Percentiles rank a stretch among this genome's conserved stretches.
Conservation (phyloP, 441 rosid genomes). For the Kokia cookei region DNA sequence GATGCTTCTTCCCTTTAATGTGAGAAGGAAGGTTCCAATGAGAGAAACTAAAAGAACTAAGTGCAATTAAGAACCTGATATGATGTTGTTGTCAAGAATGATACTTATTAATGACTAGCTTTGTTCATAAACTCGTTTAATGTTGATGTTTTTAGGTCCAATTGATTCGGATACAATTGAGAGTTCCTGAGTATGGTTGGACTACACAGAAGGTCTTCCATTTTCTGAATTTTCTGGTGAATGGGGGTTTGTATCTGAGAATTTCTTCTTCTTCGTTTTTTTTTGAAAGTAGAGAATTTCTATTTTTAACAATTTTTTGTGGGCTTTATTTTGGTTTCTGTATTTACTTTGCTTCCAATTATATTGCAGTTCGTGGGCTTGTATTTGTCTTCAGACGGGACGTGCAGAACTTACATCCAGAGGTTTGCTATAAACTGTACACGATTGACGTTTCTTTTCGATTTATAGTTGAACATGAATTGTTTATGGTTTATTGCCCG, state of each 20-base stretch:
- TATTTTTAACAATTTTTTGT: not conserved
- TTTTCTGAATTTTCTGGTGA: constrained; percentile 84
- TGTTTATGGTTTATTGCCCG: not conserved
- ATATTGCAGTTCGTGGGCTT: constrained; percentile 47
- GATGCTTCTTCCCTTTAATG: not conserved
- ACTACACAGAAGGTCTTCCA: constrained; percentile 94
- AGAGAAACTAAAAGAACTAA: not conserved
- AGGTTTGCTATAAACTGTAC: constrained; percentile 26
- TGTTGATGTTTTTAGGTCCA: constrained; percentile 45
- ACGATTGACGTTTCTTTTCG: not conserved
- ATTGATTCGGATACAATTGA: constrained; percentile 71
- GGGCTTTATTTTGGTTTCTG: not conserved
- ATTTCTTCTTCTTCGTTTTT: not conserved
- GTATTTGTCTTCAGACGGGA: constrained; percentile 63
- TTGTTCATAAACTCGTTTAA: not conserved
- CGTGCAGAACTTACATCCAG: constrained; percentile 56
- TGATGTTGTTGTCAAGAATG: not conserved
- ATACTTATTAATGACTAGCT: not conserved
- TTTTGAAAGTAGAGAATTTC: not conserved
- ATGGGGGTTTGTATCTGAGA: constrained; percentile 51
- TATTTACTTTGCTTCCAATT: constrained; percentile 1
- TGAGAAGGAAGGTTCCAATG: not conserved
- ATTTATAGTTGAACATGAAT: not conserved
- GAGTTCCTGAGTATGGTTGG: constrained; percentile 96
- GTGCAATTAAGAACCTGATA: not conserved